These are phyloP conservation scores for Hanseniaspora hatyaiensis DNA, from an alignment of 805 yeast genomes.

Conservation along the genomic window DNA sequence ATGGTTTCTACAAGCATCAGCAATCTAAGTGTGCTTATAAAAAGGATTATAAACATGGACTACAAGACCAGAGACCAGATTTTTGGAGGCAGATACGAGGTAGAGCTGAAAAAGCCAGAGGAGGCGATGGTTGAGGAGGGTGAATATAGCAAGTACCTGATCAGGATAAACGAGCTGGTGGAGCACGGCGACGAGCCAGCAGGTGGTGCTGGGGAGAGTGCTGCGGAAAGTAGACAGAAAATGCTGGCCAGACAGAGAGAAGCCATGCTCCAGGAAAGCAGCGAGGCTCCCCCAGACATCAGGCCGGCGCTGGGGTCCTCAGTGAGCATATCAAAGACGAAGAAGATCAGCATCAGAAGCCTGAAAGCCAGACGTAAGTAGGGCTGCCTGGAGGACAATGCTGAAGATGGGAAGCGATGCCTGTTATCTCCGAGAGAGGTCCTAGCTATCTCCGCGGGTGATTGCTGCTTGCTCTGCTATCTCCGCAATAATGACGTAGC, in stretches of 20 bases:
- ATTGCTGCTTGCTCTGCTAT: too few species aligned
- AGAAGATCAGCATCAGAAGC: too few species aligned
- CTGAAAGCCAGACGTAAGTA: too few species aligned
- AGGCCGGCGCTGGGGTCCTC: too few species aligned
- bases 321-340: too few species aligned
- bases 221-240: not conserved
- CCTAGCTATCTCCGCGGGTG: too few species aligned
- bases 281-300: too few species aligned
- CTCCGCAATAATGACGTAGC: too few species aligned
- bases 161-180: not conserved
- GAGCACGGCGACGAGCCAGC: not conserved
- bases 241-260: slow-evolving; percentile 27
- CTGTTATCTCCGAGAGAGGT: too few species aligned
- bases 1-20: slow-evolving; percentile 81
- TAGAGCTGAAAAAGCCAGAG: slow-evolving; percentile 16
- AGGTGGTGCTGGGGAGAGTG: not conserved
- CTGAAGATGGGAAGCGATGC: too few species aligned
- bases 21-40: slow-evolving; percentile 31
- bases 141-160: slow-evolving; percentile 10
- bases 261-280: slow-evolving; percentile 18
- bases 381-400: too few species aligned
- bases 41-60: not conserved
- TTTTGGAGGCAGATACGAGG: not conserved
- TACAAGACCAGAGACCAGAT: not conserved
- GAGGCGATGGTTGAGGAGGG: slow-evolving; percentile 9